Conservation (phyloP, 1,284 basidiomycete species). For the Somion occarium region DNA sequence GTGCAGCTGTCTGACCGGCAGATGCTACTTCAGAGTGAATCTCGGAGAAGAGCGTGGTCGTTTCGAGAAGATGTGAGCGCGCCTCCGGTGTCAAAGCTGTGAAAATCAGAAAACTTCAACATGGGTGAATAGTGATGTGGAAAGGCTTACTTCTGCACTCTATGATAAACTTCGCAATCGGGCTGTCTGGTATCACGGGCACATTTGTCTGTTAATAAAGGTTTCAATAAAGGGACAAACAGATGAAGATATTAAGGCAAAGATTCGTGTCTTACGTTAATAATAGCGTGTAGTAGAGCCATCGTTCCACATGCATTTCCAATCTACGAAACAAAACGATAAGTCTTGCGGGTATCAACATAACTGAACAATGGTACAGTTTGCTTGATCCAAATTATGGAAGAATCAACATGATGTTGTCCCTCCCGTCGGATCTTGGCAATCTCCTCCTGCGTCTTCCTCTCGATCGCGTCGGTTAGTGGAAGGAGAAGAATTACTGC, state of each 20-base stretch:
- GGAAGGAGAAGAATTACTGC: conserved; percentile 86
- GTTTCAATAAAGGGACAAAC: neutral
- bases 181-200: conserved; percentile 46
- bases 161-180: conserved; percentile 61
- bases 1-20: conserved; percentile 62
- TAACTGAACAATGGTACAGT: conserved; percentile 41
- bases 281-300: conserved; percentile 28
- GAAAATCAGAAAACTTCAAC: neutral
- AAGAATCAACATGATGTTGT: conserved; percentile 51
- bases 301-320: conserved; percentile 8
- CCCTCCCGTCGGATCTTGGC: conserved; percentile 39
- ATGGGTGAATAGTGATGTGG: conserved; percentile 15
- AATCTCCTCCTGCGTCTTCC: conserved; percentile 55
- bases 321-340: conserved; percentile 9
- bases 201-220: conserved; percentile 46
- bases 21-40: conserved; percentile 72
- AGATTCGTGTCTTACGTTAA: conserved; percentile 61
- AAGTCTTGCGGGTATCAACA: neutral
- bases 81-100: conserved; percentile 64
- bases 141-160: conserved; percentile 46
- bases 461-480: conserved; percentile 46
- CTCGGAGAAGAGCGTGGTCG: conserved; percentile 67
- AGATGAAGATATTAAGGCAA: neutral
- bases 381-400: conserved; percentile 73
- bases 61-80: conserved; percentile 70